Evolutionary conservation across 371 early-diverging fungal genomes (phyloP).

Genomic region (Mortierella sp.): DNA sequence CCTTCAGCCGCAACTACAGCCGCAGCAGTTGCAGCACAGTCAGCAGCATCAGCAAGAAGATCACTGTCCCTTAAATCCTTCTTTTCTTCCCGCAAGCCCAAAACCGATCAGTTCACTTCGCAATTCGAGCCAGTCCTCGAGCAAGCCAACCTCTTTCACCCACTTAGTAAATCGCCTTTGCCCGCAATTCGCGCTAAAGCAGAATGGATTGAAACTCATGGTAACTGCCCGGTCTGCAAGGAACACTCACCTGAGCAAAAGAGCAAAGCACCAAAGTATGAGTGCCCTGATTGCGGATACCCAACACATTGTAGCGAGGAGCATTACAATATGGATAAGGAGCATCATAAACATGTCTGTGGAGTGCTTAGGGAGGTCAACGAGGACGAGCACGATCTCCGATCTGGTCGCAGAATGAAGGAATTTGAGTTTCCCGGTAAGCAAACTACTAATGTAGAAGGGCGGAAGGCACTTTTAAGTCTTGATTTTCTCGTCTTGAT

Average conservation of each 20-base stretch:
- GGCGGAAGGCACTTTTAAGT: background rate
- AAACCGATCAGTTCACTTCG: conserved; percentile 43
- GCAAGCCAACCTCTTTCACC: conserved; percentile 78
- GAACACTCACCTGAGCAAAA: conserved; percentile 49
- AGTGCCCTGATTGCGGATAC: conserved; percentile 88
- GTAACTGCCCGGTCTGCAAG: conserved; percentile 83
- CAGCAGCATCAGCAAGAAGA: conserved; percentile 31
- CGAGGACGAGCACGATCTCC: conserved; percentile 88
- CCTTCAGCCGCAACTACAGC: conserved; percentile 11
- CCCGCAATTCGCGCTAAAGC: conserved; percentile 78
- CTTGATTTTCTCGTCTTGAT: background rate
- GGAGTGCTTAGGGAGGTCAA: conserved; percentile 76
- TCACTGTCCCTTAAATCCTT: conserved; percentile 52
- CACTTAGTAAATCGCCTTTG: conserved; percentile 79
- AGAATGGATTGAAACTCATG: conserved; percentile 75
- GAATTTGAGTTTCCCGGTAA: conserved; percentile 89
- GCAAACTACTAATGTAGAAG: background rate
- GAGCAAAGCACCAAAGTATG: conserved; percentile 67
- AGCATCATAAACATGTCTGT: conserved; percentile 72
- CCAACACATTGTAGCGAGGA: conserved; percentile 87
- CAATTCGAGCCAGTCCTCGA: conserved; percentile 60
- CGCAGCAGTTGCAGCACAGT: conserved; percentile 12
- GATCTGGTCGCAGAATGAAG: conserved; percentile 80
- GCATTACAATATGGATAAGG: conserved; percentile 76
- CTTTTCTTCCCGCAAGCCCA: conserved; percentile 45